Percentiles rank a stretch among this genome's conserved stretches.
Evolutionary conservation across 2,329 filamentous ascomycete genomes (phyloP).

Genomic region (Aureobasidium sp.): DNA sequence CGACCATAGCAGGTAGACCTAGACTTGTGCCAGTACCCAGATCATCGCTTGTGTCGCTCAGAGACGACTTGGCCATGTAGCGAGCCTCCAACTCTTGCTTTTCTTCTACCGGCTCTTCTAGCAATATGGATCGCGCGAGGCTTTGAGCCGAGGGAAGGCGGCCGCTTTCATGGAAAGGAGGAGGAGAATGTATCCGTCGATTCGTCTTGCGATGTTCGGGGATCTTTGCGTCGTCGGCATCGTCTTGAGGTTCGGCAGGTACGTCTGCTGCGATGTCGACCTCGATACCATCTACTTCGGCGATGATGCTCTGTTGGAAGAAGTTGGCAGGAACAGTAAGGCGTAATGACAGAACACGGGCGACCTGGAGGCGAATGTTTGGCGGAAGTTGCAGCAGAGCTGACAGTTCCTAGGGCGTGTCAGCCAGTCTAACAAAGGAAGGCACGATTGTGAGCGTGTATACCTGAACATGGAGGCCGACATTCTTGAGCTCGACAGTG

Average conservation of each 20-base stretch:
- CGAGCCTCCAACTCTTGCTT: conserved; percentile 61
- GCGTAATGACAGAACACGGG: conserved; percentile 66
- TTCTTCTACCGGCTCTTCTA: conserved; percentile 58
- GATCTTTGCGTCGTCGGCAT: conserved; percentile 21
- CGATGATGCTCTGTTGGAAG: conserved; percentile 70
- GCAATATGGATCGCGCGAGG: conserved; percentile 69
- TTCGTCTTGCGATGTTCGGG: conserved; percentile 27
- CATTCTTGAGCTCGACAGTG: conserved; percentile 77
- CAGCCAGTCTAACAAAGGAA: neutral
- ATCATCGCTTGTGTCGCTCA: conserved; percentile 49
- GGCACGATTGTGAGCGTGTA: conserved; percentile 15
- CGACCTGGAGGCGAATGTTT: conserved; percentile 61
- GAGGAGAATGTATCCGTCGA: conserved; percentile 25
- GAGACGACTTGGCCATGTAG: conserved; percentile 52
- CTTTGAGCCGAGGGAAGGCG: conserved; percentile 60
- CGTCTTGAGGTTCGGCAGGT: neutral
- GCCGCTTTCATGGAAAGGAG: conserved; percentile 20
- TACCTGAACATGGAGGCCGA: conserved; percentile 72
- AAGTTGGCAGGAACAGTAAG: conserved; percentile 83
- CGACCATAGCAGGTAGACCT: conserved; percentile 60
- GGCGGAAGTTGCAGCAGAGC: conserved; percentile 65
- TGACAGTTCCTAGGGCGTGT: conserved; percentile 59
- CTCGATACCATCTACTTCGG: conserved; percentile 75
- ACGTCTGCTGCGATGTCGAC: conserved; percentile 40
- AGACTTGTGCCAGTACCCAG: conserved; percentile 63